Evolutionary conservation across 768 basidiomycete species (phyloP).

Genomic region (Agaricus sinodeliciosus): DNA sequence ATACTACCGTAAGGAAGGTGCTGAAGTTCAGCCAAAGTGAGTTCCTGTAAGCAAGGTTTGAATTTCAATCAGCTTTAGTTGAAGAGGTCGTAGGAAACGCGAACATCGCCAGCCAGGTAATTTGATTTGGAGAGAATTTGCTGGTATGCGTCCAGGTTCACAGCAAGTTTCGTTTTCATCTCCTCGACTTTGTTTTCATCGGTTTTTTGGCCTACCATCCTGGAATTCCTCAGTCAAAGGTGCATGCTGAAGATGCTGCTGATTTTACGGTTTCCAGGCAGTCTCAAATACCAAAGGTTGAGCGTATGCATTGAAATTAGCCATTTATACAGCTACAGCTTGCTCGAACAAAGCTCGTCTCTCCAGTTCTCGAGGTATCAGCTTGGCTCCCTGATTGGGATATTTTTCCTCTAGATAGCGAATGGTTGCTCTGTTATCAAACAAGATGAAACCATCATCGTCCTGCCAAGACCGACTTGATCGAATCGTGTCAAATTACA

Average conservation of each 20-base stretch:
- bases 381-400: conserved; percentile 31
- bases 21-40: background rate
- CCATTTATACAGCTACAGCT: conserved; percentile 36
- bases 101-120: conserved; percentile 39
- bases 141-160: conserved; percentile 39
- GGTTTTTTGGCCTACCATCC: conserved; percentile 10
- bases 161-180: conserved; percentile 19
- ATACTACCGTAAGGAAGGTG: background rate
- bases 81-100: background rate
- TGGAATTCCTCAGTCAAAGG: background rate
- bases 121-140: conserved; percentile 36
- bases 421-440: conserved; percentile 46
- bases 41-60: background rate
- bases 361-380: conserved; percentile 34
- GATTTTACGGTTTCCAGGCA: conserved; percentile 37
- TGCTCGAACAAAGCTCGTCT: conserved; percentile 29
- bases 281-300: conserved; percentile 32
- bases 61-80: background rate
- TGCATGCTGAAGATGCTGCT: background rate
- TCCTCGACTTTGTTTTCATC: conserved; percentile 22
- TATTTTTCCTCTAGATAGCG: conserved; percentile 48
- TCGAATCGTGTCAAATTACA: background rate
- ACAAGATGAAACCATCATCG: conserved; percentile 50
- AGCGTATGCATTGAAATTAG: conserved; percentile 36
- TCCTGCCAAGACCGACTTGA: conserved; percentile 19